Conservation (phyloP, 2,329 filamentous ascomycete genomes). For the Paraphoma sp. region DNA sequence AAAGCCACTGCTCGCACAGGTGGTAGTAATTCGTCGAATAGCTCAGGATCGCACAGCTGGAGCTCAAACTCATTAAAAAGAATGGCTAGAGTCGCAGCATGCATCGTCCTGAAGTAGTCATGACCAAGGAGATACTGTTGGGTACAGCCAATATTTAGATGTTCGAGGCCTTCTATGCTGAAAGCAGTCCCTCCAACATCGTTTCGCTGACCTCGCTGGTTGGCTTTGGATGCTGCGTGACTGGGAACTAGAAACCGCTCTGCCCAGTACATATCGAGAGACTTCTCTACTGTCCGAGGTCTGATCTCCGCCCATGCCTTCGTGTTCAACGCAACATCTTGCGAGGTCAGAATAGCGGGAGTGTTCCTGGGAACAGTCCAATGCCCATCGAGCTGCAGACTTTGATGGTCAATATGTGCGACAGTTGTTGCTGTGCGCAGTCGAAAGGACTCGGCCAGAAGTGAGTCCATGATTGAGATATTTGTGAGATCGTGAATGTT, state of each 20-base stretch:
- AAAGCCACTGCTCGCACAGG: slow-evolving; percentile 21
- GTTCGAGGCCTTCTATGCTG: slow-evolving; percentile 23
- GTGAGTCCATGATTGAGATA: slow-evolving; percentile 30
- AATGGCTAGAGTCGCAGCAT: slow-evolving; percentile 29
- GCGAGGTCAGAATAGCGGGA: slow-evolving; percentile 27
- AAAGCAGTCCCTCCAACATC: slow-evolving; percentile 3
- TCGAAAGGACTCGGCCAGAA: slow-evolving; percentile 32
- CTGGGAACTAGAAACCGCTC: slow-evolving; percentile 30
- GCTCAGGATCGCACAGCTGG: slow-evolving; percentile 30
- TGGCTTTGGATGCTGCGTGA: not conserved
- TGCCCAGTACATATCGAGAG: slow-evolving; percentile 36
- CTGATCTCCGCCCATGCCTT: slow-evolving; percentile 29
- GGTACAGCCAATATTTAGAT: slow-evolving; percentile 14
- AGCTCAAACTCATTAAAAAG: slow-evolving; percentile 35
- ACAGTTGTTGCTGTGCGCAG: slow-evolving; percentile 23
- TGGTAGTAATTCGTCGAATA: slow-evolving; percentile 25
- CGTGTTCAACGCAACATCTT: slow-evolving; percentile 30
- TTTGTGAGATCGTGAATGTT: slow-evolving; percentile 21
- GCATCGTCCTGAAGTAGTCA: slow-evolving; percentile 22
- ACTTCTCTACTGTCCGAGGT: slow-evolving; percentile 17
- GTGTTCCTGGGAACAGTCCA: slow-evolving; percentile 27
- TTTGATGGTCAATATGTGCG: slow-evolving; percentile 11
- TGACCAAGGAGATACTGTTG: slow-evolving; percentile 14
- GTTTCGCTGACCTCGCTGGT: slow-evolving; percentile 1
- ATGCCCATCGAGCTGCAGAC: slow-evolving; percentile 23